Conservation (phyloP, 805 yeast species). For the Candida piceae region DNA sequence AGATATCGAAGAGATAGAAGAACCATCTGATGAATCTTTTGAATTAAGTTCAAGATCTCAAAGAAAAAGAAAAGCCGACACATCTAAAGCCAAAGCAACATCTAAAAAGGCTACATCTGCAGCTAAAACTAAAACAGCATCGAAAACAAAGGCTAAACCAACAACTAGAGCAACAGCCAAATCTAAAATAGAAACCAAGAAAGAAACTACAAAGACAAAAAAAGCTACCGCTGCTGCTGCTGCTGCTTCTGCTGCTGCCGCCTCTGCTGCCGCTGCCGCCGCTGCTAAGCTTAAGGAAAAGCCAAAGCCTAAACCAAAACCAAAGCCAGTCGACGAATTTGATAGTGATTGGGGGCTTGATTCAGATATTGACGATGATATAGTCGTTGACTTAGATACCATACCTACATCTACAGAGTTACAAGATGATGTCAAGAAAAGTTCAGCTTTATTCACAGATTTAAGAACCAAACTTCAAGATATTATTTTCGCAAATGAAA, state of each 20-base stretch:
- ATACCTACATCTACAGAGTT: constrained; percentile 19
- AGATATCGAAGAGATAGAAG: constrained; percentile 3
- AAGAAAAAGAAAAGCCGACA: constrained; percentile 30
- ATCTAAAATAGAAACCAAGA: constrained; percentile 3
- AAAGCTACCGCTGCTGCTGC: background rate
- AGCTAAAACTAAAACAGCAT: background rate
- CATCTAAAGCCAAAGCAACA: constrained; percentile 25
- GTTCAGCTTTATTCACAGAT: constrained; percentile 17
- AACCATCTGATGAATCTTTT: too few species aligned
- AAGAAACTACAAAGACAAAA: constrained; percentile 2
- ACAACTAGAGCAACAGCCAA: constrained; percentile 24
- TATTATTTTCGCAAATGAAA: constrained; percentile 17
- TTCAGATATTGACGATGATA: constrained; percentile 16
- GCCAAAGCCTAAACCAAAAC: constrained; percentile 4
- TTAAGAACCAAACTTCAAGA: constrained; percentile 23
- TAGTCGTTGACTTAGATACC: constrained; percentile 12
- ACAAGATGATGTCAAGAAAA: constrained; percentile 17
- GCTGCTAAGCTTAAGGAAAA: constrained; percentile 1
- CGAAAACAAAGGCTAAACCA: constrained; percentile 8
- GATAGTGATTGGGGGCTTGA: constrained; percentile 28
- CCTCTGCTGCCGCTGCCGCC: background rate
- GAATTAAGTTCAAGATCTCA: constrained; percentile 25
- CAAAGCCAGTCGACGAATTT: constrained; percentile 9
- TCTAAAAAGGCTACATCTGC: background rate
- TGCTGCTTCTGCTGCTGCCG: background rate